Evolutionary conservation across 1,284 basidiomycete species (phyloP).

Genomic region (Ustanciosporium gigantosporum): DNA sequence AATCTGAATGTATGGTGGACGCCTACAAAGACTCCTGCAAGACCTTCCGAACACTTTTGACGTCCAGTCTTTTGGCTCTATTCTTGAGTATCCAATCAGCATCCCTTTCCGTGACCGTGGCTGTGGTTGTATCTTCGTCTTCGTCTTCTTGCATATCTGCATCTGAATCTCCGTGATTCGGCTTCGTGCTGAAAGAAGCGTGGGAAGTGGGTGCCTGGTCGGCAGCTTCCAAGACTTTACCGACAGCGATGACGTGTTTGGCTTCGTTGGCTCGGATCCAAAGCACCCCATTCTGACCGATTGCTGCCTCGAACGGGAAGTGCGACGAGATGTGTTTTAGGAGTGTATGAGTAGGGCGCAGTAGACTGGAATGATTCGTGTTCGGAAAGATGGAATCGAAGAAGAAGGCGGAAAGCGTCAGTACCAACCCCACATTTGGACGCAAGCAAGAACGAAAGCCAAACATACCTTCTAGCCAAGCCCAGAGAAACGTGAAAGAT

Average conservation of each 20-base stretch:
- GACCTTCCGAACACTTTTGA: constrained; percentile 7
- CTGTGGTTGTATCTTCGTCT: not conserved
- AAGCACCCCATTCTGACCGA: constrained; percentile 53
- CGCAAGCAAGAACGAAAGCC: too few relatives aligned
- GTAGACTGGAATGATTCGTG: constrained; percentile 27
- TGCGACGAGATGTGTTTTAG: constrained; percentile 38
- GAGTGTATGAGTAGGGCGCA: constrained; percentile 33
- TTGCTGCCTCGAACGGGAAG: constrained; percentile 57
- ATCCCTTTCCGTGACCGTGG: constrained; percentile 7
- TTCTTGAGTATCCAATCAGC: constrained; percentile 17
- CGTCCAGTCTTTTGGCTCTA: constrained; percentile 11
- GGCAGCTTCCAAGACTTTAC: constrained; percentile 38
- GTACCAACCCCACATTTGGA: not conserved
- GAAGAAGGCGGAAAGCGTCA: not conserved
- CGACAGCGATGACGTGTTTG: constrained; percentile 47
- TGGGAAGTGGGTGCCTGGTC: constrained; percentile 4
- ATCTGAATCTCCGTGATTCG: too few relatives aligned
- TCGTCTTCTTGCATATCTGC: not conserved
- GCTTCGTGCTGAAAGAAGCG: too few relatives aligned
- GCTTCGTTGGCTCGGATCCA: constrained; percentile 44
- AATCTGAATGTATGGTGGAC: too few relatives aligned
- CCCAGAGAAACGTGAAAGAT: constrained; percentile 29
- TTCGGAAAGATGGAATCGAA: too few relatives aligned
- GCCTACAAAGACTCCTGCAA: constrained; percentile 16
- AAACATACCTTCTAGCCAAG: constrained; percentile 25